A percentile compares a stretch with the other conserved stretches of the same genome.
Evolutionary conservation across 768 basidiomycete species (phyloP).

Genomic region (Termitomyces sp.): DNA sequence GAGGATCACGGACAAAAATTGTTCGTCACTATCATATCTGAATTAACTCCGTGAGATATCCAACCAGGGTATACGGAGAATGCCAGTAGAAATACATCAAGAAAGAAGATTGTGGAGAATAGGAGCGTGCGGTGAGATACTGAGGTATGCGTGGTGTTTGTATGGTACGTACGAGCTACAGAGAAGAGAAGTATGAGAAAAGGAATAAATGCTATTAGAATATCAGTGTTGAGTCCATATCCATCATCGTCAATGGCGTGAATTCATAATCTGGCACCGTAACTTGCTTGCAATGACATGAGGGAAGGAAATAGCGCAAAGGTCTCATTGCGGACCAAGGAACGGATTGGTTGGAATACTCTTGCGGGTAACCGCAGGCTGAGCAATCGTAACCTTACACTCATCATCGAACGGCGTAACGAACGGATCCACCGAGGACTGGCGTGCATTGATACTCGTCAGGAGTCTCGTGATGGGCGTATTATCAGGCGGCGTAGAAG

Average conservation of each 20-base stretch:
- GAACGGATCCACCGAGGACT: conserved; percentile 51
- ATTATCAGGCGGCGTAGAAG: conserved; percentile 12
- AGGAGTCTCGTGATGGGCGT: conserved; percentile 44
- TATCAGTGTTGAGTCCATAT: background rate
- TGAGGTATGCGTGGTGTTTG: background rate
- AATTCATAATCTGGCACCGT: background rate
- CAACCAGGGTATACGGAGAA: background rate
- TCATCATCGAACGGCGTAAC: conserved; percentile 81
- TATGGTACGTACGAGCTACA: background rate
- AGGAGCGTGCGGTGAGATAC: background rate
- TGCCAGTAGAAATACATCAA: conserved; percentile 3
- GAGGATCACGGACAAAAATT: no score
- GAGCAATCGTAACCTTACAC: conserved; percentile 30
- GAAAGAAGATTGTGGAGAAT: background rate
- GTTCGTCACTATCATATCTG: conserved; percentile 1
- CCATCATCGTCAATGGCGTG: background rate
- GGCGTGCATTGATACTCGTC: conserved; percentile 39
- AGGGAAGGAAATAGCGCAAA: background rate
- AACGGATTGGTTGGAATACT: conserved; percentile 55
- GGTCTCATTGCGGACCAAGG: conserved; percentile 5
- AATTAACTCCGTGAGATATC: background rate
- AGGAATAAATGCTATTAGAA: background rate
- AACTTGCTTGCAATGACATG: background rate
- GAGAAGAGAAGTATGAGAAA: background rate
- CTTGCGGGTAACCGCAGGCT: conserved; percentile 30